A percentile compares a stretch with the other conserved stretches of the same genome.
These are phyloP conservation scores for Aspergillus cavernicola DNA, from an alignment of 495 filamentous ascomycete genomes.

Conservation along the genomic window DNA sequence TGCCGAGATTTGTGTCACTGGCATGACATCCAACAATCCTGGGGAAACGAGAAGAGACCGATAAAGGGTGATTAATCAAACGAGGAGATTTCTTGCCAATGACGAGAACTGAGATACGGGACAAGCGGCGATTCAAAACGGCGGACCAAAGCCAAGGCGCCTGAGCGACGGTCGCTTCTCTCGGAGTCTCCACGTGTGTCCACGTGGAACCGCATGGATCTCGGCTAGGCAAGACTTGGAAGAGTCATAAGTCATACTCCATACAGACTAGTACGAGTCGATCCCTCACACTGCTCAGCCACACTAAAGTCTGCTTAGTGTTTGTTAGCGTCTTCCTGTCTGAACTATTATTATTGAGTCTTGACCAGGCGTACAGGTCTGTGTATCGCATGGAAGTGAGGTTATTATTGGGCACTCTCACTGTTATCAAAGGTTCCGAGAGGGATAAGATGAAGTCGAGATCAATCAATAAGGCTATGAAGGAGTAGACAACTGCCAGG, in stretches of 20 bases:
- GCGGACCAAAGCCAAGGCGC: conserved; percentile 12
- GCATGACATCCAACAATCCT: neutral
- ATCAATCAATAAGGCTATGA: neutral
- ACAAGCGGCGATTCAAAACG: conserved; percentile 11
- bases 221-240: conserved; percentile 29
- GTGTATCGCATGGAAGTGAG: neutral
- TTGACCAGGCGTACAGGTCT: neutral
- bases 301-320: conserved; percentile 10
- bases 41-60: neutral
- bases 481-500: too few relatives aligned
- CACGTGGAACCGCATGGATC: conserved; percentile 41
- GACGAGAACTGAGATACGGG: neutral
- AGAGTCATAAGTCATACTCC: conserved; percentile 18
- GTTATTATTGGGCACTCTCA: neutral
- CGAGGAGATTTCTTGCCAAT: conserved; percentile 4
- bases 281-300: conserved; percentile 13
- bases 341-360: neutral
- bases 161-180: conserved; percentile 18
- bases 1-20: neutral
- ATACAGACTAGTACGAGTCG: too few relatives aligned
- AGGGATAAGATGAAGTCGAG: neutral
- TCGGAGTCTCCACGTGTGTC: conserved; percentile 42
- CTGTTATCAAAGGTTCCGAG: neutral
- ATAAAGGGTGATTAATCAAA: conserved; percentile 1
- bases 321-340: neutral